phyloP scores from a whole-genome alignment of 2,329 filamentous ascomycete genomes.

The Hortaea werneckii region DNA sequence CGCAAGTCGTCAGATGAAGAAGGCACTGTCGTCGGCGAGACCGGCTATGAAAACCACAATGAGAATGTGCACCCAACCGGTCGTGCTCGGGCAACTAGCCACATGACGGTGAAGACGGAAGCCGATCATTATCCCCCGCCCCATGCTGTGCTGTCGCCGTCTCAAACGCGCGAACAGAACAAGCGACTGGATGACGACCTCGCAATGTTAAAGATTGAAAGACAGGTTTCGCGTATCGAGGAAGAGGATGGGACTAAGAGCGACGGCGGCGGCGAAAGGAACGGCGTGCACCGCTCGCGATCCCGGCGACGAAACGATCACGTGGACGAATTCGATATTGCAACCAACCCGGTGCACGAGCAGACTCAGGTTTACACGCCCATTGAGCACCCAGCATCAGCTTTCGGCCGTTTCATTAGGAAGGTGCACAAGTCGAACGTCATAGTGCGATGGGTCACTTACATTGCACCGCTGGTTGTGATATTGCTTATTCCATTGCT shows the following conservation, averaged over 20 bases:
- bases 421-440: conserved; percentile 55
- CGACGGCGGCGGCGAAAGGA: conserved; percentile 18
- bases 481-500: conserved; percentile 59
- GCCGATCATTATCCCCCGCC: conserved; percentile 22
- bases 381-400: conserved; percentile 51
- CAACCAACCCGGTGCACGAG: conserved; percentile 60
- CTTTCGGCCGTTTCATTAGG: conserved; percentile 54
- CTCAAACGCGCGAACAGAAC: conserved; percentile 49
- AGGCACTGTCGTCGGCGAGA: conserved; percentile 24
- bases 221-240: conserved; percentile 41
- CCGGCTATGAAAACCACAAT: conserved; percentile 7
- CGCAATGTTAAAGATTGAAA: conserved; percentile 54
- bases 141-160: conserved; percentile 36
- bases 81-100: conserved; percentile 24
- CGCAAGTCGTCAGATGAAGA: conserved; percentile 24
- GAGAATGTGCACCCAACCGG: conserved; percentile 5
- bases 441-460: conserved; percentile 59
- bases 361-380: conserved; percentile 55
- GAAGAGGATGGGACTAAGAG: conserved; percentile 24
- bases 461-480: conserved; percentile 55
- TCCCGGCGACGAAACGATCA: conserved; percentile 44
- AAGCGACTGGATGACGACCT: conserved; percentile 56
- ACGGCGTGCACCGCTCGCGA: conserved; percentile 42
- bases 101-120: conserved; percentile 38
- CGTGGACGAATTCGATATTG: conserved; percentile 56